phyloP scores from a whole-genome alignment of 2,329 filamentous ascomycete genomes.

The Scolecobasidium constrictum region DNA sequence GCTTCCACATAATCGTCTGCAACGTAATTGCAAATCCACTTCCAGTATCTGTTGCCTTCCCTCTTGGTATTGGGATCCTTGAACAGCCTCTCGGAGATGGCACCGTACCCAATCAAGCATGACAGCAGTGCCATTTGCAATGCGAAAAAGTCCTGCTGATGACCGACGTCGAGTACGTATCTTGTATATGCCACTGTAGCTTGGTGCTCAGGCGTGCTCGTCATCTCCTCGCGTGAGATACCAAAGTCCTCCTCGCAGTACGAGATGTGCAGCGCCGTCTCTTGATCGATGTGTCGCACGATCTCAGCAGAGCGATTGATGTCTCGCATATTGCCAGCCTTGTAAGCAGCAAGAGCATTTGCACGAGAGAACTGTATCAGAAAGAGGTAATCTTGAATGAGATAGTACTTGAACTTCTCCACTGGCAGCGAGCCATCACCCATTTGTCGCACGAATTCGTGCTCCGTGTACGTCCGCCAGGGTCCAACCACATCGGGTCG shows the following conservation, averaged over 20 bases:
- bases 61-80: constrained; percentile 48
- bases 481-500: constrained; percentile 60
- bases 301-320: constrained; percentile 62
- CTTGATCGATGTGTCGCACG: constrained; percentile 64
- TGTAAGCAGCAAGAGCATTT: constrained; percentile 77
- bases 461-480: constrained; percentile 69
- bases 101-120: constrained; percentile 81
- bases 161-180: constrained; percentile 81
- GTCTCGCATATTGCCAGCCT: constrained; percentile 61
- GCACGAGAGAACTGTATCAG: constrained; percentile 80
- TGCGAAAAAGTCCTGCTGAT: constrained; percentile 78
- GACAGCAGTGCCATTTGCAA: constrained; percentile 77
- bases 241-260: constrained; percentile 76
- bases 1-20: constrained; percentile 68
- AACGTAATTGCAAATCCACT: constrained; percentile 85
- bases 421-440: constrained; percentile 64
- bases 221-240: constrained; percentile 61
- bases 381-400: constrained; percentile 88
- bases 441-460: constrained; percentile 70
- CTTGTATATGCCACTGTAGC: constrained; percentile 72
- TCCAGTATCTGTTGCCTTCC: constrained; percentile 67
- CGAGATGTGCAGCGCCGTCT: constrained; percentile 69
- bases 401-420: constrained; percentile 75
- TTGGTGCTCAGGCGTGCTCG: constrained; percentile 61
- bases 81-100: constrained; percentile 62